Percentiles rank a stretch among this genome's conserved stretches.
These are phyloP conservation scores for Nakazawaea ishiwadae DNA, from an alignment of 805 yeast genomes.

Conservation along the genomic window DNA sequence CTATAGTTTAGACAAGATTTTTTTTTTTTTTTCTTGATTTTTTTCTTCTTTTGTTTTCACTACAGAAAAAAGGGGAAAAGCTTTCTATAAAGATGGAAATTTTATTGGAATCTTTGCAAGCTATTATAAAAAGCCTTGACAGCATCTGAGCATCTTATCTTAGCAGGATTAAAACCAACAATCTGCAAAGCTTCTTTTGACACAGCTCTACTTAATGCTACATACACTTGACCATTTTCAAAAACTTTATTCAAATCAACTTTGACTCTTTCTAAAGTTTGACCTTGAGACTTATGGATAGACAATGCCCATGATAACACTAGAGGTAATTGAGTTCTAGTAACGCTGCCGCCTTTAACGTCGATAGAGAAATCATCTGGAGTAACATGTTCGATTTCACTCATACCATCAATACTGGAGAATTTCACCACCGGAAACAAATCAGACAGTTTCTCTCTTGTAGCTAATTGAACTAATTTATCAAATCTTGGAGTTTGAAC, in stretches of 20 bases:
- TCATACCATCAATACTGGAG: slow-evolving; percentile 28
- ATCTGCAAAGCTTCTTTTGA: slow-evolving; percentile 63
- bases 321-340: slow-evolving; percentile 61
- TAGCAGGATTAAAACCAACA: slow-evolving; percentile 53
- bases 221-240: slow-evolving; percentile 82
- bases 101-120: slow-evolving; percentile 23
- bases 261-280: slow-evolving; percentile 64
- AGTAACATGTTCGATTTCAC: slow-evolving; percentile 25
- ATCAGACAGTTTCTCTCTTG: slow-evolving; percentile 17
- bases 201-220: slow-evolving; percentile 76
- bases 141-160: slow-evolving; percentile 53
- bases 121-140: slow-evolving; percentile 60
- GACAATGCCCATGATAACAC: slow-evolving; percentile 80
- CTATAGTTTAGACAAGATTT: neutral
- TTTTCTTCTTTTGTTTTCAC: neutral
- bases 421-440: slow-evolving; percentile 44
- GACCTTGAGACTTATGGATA: slow-evolving; percentile 84
- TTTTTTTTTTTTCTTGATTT: neutral
- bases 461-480: slow-evolving; percentile 21
- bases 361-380: slow-evolving; percentile 32
- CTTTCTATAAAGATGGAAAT: neutral
- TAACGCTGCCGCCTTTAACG: slow-evolving; percentile 21
- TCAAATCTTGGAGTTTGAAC: slow-evolving; percentile 18
- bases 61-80: neutral
- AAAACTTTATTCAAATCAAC: slow-evolving; percentile 65